Evolutionary conservation across 306 rosid species (phyloP).

Genomic region (Geum urbanum): DNA sequence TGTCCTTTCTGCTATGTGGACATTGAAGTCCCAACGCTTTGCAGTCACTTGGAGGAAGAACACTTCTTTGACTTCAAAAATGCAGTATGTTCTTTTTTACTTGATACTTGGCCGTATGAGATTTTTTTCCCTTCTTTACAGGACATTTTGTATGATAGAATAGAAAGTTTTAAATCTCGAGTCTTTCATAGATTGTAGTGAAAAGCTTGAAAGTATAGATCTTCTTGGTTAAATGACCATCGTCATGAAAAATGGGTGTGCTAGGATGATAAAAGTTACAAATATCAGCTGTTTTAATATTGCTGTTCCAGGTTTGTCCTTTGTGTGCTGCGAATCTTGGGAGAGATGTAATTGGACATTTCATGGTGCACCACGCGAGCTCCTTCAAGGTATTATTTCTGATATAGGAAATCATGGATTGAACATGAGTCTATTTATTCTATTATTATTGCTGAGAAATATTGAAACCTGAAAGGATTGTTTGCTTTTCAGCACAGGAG

Average conservation of each 20-base stretch:
- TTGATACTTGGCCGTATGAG: not conserved
- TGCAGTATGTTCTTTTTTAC: conserved; percentile 47
- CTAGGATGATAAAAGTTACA: not conserved
- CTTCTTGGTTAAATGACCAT: not conserved
- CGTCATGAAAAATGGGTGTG: not conserved
- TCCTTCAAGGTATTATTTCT: conserved; percentile 57
- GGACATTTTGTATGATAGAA: not conserved
- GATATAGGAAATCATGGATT: conserved; percentile 14
- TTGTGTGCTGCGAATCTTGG: conserved; percentile 77
- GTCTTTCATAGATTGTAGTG: not conserved
- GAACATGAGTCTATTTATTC: too few species aligned
- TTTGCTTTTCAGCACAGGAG: conserved; percentile 53
- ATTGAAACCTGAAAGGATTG: conserved; percentile 10
- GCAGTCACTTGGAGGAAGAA: conserved; percentile 73
- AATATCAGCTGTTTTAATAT: conserved; percentile 24
- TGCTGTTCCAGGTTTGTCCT: conserved; percentile 77
- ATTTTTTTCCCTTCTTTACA: not conserved
- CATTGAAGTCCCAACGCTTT: conserved; percentile 52
- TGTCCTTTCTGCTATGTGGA: conserved; percentile 92
- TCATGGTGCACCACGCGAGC: conserved; percentile 53
- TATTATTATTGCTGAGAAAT: not conserved
- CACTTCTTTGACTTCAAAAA: conserved; percentile 68
- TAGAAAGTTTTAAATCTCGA: not conserved
- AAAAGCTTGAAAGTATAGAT: not conserved
- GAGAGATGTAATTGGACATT: conserved; percentile 64